A percentile compares a stretch with the other conserved stretches of the same genome.
Conservation (phyloP, 495 filamentous ascomycete species). For the Pyrenula massariospora region DNA sequence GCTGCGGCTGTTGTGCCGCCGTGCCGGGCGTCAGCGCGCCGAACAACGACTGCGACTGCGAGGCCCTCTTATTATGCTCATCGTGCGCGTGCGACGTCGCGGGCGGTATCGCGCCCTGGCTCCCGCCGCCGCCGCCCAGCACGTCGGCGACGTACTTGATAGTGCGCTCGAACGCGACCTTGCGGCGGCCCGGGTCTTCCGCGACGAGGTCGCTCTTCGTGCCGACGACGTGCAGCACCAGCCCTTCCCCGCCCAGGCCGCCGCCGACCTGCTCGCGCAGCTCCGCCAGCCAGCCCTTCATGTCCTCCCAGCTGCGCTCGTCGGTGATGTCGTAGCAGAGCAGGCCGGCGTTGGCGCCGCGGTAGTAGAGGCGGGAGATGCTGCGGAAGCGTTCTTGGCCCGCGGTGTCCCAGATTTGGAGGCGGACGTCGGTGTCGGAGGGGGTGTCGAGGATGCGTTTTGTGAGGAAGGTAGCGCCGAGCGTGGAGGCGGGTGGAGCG, state of each 20-base stretch:
- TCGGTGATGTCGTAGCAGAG: conserved; percentile 93
- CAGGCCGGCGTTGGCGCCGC: conserved; percentile 86
- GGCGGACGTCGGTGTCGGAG: conserved; percentile 62
- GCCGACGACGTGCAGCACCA: conserved; percentile 92
- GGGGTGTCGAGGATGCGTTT: conserved; percentile 83
- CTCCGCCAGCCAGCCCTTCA: conserved; percentile 85
- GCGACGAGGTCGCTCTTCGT: conserved; percentile 90
- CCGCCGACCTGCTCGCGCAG: conserved; percentile 52
- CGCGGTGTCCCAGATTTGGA: conserved; percentile 92
- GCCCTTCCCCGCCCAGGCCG: conserved; percentile 35
- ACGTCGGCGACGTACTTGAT: conserved; percentile 92
- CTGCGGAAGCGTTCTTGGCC: conserved; percentile 92
- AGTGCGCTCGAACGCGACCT: conserved; percentile 86
- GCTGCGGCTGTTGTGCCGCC: conserved; percentile 6
- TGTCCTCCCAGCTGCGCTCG: conserved; percentile 75
- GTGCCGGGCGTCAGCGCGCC: conserved; percentile 13
- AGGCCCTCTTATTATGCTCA: too few relatives aligned
- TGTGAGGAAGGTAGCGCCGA: conserved; percentile 89
- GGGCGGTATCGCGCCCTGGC: conserved; percentile 50
- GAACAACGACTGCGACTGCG: conserved; percentile 3
- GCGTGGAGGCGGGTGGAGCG: conserved; percentile 41
- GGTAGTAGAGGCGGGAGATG: conserved; percentile 90
- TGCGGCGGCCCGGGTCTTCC: conserved; percentile 57
- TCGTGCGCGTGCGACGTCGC: conserved; percentile 34
- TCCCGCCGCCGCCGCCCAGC: conserved; percentile 60